Evolutionary conservation across 2,329 filamentous ascomycete species (phyloP), one percentile per base, ranked within the genome.

Genomic region (Colletotrichum sp.): DNA sequence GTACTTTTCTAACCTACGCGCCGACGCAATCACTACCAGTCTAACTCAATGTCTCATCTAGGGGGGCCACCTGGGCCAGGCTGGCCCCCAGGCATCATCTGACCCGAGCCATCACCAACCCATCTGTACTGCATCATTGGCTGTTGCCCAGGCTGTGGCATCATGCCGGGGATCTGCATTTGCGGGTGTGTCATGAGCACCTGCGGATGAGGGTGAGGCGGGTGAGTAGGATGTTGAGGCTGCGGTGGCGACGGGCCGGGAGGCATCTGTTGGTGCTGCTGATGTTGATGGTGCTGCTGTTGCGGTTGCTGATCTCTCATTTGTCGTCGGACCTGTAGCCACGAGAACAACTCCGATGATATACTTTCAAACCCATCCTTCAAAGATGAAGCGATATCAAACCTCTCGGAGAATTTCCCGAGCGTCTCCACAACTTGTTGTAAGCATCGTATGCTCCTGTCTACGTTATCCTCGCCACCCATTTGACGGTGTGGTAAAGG

Each of bases 361-460:
- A 87, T 86, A 65, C 82, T 81, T 76, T 92, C 88, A 79, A 93
- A 93, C 52, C 85, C 89, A 52, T 86, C 83, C 76, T 88, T 86
- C n/a, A 93, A 85, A 75, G 88, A 86, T 39, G 87, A 84, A 3
- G 90, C 89, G 75, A 92, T 88, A 5, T 88, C 88, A 92, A 92
- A 93, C 3, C 91, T 86, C 77, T 91, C 87, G 39, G 91, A 91
- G 74, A 90, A 93, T n/a, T 86, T 87, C 16, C 84, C 86, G 21
- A 93, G 82, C 1, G 89, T 91, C 76, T 90, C 86, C 5, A 87
- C 86, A 9, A 92, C 89, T 57, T 87, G 87, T 69, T 90, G 88
- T 2, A 93, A 82, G 71, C 90, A 91, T 32, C 86, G 85, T 16
- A 93, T 79, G 75, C 91, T 92, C 34, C 91, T 86, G 21, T 90